Conservation (phyloP, 768 basidiomycete species). For the Dictyophora rubrovolvata region DNA sequence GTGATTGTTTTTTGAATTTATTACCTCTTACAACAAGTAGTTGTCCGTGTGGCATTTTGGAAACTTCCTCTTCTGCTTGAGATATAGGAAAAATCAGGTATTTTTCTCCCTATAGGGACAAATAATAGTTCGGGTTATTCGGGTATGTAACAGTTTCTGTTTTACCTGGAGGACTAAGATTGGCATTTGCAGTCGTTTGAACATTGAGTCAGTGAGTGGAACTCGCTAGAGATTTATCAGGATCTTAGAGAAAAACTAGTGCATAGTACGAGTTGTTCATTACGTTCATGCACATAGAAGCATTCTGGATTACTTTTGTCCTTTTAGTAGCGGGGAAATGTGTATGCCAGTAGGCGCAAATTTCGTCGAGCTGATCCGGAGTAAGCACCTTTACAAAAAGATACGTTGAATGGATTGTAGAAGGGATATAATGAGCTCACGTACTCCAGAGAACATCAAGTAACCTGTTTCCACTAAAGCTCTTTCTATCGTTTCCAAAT, state of each 20-base stretch:
- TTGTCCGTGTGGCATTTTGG: neutral
- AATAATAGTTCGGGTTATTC: neutral
- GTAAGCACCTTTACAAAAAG: neutral
- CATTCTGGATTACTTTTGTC: neutral
- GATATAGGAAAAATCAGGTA: neutral
- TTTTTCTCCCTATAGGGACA: neutral
- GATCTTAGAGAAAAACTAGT: too few species aligned
- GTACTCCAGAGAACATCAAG: neutral
- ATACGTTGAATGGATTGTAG: neutral
- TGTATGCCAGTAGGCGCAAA: neutral
- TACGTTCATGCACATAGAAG: neutral
- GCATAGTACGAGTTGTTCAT: too few species aligned
- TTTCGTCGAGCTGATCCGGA: neutral
- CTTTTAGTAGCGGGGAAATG: neutral
- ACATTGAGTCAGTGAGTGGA: neutral
- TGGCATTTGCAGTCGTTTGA: neutral
- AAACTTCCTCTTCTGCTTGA: neutral
- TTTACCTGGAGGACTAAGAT: neutral
- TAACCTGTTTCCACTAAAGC: neutral
- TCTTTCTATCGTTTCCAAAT: neutral
- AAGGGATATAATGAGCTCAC: neutral
- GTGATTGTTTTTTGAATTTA: too few species aligned
- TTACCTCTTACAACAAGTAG: neutral
- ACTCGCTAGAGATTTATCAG: neutral
- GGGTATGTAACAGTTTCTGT: neutral